These are phyloP conservation scores for Barbarea vulgaris DNA, from an alignment of 345 rosid species.

Conservation along the genomic window DNA sequence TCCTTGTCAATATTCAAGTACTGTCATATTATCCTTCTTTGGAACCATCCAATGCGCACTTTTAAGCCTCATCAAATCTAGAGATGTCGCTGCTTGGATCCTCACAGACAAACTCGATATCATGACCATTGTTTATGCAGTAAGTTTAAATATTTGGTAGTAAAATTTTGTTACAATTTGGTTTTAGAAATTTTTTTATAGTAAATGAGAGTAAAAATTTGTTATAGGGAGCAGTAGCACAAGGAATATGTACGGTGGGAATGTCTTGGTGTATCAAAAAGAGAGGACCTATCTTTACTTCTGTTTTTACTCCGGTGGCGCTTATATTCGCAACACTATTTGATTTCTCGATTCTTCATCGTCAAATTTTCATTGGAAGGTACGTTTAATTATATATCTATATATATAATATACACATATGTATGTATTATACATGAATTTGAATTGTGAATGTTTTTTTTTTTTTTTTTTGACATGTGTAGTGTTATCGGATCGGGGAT, in stretches of 20 bases:
- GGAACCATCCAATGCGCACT: constrained; percentile 45
- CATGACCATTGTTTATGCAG: constrained; percentile 39
- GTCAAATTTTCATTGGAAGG: constrained; percentile 41
- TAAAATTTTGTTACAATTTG: not conserved
- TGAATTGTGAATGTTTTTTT: not conserved
- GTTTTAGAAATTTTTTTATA: not conserved
- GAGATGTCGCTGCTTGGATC: constrained; percentile 37
- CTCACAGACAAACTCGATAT: constrained; percentile 40
- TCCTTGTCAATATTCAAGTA: constrained; percentile 44
- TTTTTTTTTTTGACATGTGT: not conserved
- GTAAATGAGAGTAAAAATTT: not conserved
- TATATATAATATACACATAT: too few relatives aligned
- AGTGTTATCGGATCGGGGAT: constrained; percentile 42
- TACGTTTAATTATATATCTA: not conserved
- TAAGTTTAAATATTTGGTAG: not conserved
- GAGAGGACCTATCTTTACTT: constrained; percentile 46
- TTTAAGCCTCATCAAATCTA: constrained; percentile 40
- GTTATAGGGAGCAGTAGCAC: constrained; percentile 42
- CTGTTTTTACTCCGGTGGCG: constrained; percentile 42
- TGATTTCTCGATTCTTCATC: constrained; percentile 42
- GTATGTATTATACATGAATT: not conserved
- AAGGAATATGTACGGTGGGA: constrained; percentile 47
- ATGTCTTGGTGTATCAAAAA: constrained; percentile 45
- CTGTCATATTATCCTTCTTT: constrained; percentile 36
- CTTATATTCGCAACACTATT: constrained; percentile 44